Conservation (phyloP, 192 early-diverging fungal species). For the Coemansia sp. region DNA sequence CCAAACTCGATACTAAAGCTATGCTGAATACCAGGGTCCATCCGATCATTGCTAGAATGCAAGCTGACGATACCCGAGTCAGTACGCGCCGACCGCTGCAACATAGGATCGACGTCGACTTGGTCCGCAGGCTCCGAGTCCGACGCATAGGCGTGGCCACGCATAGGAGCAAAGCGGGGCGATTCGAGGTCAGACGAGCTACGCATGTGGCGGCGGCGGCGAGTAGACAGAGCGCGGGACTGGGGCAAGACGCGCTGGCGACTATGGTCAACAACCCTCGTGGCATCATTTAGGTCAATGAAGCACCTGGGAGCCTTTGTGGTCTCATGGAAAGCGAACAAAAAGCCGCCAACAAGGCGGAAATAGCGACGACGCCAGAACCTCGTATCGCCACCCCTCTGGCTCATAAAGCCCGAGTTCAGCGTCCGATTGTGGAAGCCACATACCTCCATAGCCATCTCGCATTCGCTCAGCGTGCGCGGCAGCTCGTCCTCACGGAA, state of each 20-base stretch:
- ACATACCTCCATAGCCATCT: conserved; percentile 57
- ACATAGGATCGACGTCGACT: conserved; percentile 53
- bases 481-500: conserved; percentile 58
- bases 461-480: conserved; percentile 53
- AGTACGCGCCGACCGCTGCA: conserved; percentile 13
- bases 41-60: conserved; percentile 9
- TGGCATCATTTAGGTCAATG: conserved; percentile 57
- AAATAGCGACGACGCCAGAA: conserved; percentile 62
- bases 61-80: conserved; percentile 50
- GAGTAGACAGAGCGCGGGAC: background rate
- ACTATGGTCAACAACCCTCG: conserved; percentile 44
- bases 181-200: conserved; percentile 52
- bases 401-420: conserved; percentile 58
- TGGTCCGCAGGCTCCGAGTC: conserved; percentile 48
- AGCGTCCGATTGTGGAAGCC: conserved; percentile 59
- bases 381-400: conserved; percentile 57
- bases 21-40: conserved; percentile 54
- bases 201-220: conserved; percentile 45
- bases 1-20: conserved; percentile 59
- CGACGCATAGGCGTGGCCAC: conserved; percentile 46
- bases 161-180: conserved; percentile 21
- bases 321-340: conserved; percentile 60
- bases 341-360: conserved; percentile 53
- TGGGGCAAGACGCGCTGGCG: background rate
- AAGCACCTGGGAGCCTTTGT: conserved; percentile 52